Evolutionary conservation across 2,329 filamentous ascomycete genomes (phyloP), one percentile per base, ranked within the genome.

Genomic region (Cladophialophora chaetospira): DNA sequence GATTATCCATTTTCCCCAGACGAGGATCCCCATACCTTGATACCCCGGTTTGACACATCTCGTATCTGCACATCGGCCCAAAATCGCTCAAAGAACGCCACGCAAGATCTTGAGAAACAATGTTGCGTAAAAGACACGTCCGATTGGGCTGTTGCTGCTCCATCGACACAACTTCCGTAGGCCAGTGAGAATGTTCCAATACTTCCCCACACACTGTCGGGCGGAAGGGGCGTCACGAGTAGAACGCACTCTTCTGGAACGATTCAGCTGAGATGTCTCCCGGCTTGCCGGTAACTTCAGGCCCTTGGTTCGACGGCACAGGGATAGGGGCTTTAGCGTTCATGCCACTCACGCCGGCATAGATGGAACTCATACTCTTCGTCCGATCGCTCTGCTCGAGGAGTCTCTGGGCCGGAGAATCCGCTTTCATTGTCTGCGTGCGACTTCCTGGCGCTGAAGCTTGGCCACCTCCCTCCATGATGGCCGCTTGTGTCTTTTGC

Each of bases 201-300:
- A n/a, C n/a, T n/a, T n/a, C n/a, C n/a, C n/a, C n/a, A n/a, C n/a
- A n/a, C n/a, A 33, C 29, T 13, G 13, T 33, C 8, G 29, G 29
- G 13, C 29, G 8, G 29, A 33, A 33, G 13, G 8, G 29, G 13
- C 29, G 26, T 44, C 73, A 86, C 52, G 83, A 85, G 71, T 87
- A 85, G 68, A 88, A 88, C 15, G 82, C 82, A 51, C 84, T 84
- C 73, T 87, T 87, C 70, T 88, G 86, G 70, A 89, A 88, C 67
- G 84, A 87, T 70, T 89, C 86, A 4, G 86, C 79, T 13, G 78
- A 79, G 61, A 88, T 83, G 68, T 88, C 85, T 2, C 82, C 82
- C 49, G 81, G 78, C 69, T 86, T 87, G 28, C 82, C 80, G 53
- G 78, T 77, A 0, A 85, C 68, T 61, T 76, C 73, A 1, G 82